Evolutionary conservation across 129 eudicot genomes (phyloP), one percentile per base, ranked within the genome.

Genomic region (Heracleum sosnowskyi): DNA sequence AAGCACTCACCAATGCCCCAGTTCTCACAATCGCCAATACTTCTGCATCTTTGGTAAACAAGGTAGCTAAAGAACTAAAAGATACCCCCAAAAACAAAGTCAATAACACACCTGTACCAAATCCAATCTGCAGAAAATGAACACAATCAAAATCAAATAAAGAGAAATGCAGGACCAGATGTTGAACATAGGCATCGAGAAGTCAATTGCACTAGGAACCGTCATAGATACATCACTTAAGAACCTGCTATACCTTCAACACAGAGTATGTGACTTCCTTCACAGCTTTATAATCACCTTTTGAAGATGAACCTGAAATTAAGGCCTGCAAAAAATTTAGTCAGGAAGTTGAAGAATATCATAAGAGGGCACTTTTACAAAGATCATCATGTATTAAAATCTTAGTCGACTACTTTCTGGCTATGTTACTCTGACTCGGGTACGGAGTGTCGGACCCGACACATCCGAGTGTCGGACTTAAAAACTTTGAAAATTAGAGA

Each of bases 271-370:
- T 77, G 71, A 90, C 77, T 74, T 95, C 99, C 87, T 73, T 95
- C 83, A 89, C 95, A 70, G 91, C 85, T 62, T 33, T 83, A 76
- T 90, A 91, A 77, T 92, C 91, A 51, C 92, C 89, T 81, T 85
- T 85, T 63, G 98, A 91, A 77, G 90, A 57, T 68, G 88, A 95
- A 82, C 88, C 85, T 57, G 97, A 96, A 85, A 95, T 84, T 88
- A 95, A 78, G 63, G 98, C 94, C 98, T 95, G 82, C 53, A 49
- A 53, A 79, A 82, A 74, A 42, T 24, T 77, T 69, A 84, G 55
- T 37, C 69, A 11, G 78, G 6, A 9, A 57, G 20, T 53, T 44
- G 11, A 34, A 39, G 53, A 12, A 63, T 34, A 60, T n/a, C 72
- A 8, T 33, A 1, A 49, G 16, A 37, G 68, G 5, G 40, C 31